Evolutionary conservation across 2,329 filamentous ascomycete species (phyloP), one percentile per base, ranked within the genome.

Genomic region (Zelopaecilomyces penicillatus): DNA sequence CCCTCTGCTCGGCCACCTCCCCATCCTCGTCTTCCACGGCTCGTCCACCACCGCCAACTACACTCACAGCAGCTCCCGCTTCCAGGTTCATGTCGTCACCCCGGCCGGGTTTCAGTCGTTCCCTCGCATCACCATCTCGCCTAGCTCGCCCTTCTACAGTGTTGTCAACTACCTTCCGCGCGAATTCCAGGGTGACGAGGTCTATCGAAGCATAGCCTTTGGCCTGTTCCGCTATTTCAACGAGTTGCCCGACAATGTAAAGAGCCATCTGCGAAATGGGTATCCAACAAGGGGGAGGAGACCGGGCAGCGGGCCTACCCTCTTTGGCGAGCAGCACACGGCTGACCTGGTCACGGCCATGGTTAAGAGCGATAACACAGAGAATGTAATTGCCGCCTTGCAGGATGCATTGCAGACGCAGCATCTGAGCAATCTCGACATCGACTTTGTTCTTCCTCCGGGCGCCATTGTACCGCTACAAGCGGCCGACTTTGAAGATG

Each of bases 181-280:
- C 60, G 91, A 96, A 62, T 89, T 90, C 65, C 93, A 97, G 70
- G 91, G 91, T 57, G 91, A 97, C 63, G 91, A 97, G 65, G 75
- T 95, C 52, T 94, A 85, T 66, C 83, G 93, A 38, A 93, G 85
- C 12, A 75, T 98, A 45, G 93, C 91, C 39, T 95, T 97, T 65
- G 89, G 87, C 45, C 74, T 98, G 54, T 85, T 84, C 71, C 96
- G 95, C 64, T 98, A 96, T 72, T 97, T 96, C 61, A 77, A 79
- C 49, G 91, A 97, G 66, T 74, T 98, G 42, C 82, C 90, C 26
- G 78, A 85, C 44, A 71, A 76, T 33, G 83, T 89, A 59, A 95
- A 88, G 70, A 74, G 73, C 56, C 75, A 80, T 49, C 75, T 95
- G 63, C 80, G 74, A 53, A 74, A 73, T 54, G 65, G 70, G 33